Evolutionary conservation across 306 rosid genomes (phyloP).

Genomic region (Vachellia collinsii): DNA sequence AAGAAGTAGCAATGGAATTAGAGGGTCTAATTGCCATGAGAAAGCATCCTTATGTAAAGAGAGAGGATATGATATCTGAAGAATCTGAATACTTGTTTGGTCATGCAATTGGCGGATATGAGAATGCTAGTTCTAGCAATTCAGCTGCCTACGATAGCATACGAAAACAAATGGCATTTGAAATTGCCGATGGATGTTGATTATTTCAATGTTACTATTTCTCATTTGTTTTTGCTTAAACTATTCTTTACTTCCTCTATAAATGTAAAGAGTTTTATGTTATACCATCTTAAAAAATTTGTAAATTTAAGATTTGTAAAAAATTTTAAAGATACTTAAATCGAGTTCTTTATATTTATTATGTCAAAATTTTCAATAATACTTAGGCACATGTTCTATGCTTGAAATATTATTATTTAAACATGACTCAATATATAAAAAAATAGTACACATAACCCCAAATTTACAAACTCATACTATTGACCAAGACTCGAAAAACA

Average conservation of each 20-base stretch:
- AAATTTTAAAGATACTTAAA: too few relatives aligned
- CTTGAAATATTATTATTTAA: too few relatives aligned
- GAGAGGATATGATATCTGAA: not conserved
- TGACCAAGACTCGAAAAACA: too few relatives aligned
- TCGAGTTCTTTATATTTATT: too few relatives aligned
- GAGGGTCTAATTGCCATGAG: conserved; percentile 28
- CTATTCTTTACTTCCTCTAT: not conserved
- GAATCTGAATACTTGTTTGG: conserved; percentile 11
- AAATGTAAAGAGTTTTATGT: too few relatives aligned
- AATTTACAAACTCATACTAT: too few relatives aligned
- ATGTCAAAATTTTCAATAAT: too few relatives aligned
- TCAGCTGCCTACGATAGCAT: not conserved
- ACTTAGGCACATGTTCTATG: too few relatives aligned
- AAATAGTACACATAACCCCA: too few relatives aligned
- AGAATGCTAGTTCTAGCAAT: not conserved
- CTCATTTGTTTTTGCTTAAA: not conserved
- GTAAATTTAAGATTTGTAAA: too few relatives aligned
- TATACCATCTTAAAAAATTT: too few relatives aligned
- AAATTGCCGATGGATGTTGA: not conserved
- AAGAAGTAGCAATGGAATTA: conserved; percentile 42
- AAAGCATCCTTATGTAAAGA: conserved; percentile 6
- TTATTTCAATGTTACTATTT: not conserved
- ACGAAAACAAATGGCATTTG: not conserved
- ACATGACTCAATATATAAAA: too few relatives aligned
- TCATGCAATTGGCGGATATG: not conserved